Evolutionary conservation across 2,329 filamentous ascomycete species (phyloP).

Genomic region (Nemania abortiva): DNA sequence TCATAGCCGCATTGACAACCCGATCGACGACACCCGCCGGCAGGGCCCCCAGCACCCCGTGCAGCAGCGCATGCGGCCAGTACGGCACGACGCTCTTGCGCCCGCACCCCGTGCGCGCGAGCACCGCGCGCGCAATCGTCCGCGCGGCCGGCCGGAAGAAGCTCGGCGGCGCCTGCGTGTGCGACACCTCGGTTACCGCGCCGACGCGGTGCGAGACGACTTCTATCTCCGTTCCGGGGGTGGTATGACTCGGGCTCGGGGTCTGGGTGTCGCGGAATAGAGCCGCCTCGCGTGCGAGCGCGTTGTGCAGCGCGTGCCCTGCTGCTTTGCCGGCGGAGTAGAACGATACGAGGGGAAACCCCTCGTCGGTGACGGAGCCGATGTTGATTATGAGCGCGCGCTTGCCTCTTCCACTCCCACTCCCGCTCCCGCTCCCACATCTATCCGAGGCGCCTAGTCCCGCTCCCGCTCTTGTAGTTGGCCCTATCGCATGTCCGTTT

Average conservation of each 20-base stretch:
- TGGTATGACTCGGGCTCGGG: not conserved
- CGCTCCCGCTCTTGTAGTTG: not conserved
- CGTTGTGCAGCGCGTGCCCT: conserved; percentile 34
- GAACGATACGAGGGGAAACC: conserved; percentile 42
- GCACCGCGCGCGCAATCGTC: conserved; percentile 38
- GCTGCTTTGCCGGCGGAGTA: conserved; percentile 43
- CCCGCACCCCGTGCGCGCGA: conserved; percentile 41
- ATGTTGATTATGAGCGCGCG: conserved; percentile 45
- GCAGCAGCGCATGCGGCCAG: conserved; percentile 42
- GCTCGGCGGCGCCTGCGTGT: conserved; percentile 23
- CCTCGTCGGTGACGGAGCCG: conserved; percentile 39
- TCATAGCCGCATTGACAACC: conserved; percentile 29
- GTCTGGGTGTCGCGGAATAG: conserved; percentile 29
- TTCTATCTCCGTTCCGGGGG: conserved; percentile 33
- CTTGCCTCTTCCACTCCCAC: not conserved
- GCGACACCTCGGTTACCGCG: conserved; percentile 37
- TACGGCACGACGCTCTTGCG: conserved; percentile 40
- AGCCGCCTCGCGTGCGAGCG: conserved; percentile 54
- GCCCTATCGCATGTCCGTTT: not conserved
- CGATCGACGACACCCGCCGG: conserved; percentile 27
- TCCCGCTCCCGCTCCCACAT: not conserved
- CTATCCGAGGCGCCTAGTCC: too few relatives aligned
- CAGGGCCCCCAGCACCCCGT: conserved; percentile 18
- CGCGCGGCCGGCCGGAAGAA: conserved; percentile 38
- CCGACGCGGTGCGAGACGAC: conserved; percentile 40